Evolutionary conservation across 805 yeast species (phyloP).

Genomic region (Yarrowia phangngaensis): DNA sequence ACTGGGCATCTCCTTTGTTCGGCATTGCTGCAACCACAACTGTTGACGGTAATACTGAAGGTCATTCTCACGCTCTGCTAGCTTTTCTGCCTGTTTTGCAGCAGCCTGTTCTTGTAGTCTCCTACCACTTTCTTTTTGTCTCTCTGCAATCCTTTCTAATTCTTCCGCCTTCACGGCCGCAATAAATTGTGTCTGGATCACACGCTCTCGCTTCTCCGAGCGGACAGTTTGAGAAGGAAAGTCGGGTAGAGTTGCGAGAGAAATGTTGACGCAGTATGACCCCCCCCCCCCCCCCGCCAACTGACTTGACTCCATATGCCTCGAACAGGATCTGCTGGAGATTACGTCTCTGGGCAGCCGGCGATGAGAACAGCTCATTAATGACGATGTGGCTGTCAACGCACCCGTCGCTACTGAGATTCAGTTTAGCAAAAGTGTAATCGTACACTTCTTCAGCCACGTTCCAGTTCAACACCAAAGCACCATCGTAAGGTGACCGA

Average conservation of each 20-base stretch:
- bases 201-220: constrained; percentile 66
- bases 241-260: constrained; percentile 69
- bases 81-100: constrained; percentile 72
- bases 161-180: constrained; percentile 63
- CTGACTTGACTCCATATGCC: constrained; percentile 68
- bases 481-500: constrained; percentile 81
- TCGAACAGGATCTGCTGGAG: constrained; percentile 85
- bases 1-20: no score
- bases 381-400: constrained; percentile 77
- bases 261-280: constrained; percentile 63
- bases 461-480: constrained; percentile 89
- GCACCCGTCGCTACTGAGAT: constrained; percentile 52
- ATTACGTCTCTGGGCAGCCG: constrained; percentile 63
- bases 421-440: constrained; percentile 74
- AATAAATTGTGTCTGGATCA: constrained; percentile 76
- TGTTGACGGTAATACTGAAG: constrained; percentile 58
- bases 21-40: no score
- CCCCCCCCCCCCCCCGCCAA: constrained; percentile 77
- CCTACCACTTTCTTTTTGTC: constrained; percentile 86
- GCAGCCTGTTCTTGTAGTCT: constrained; percentile 92
- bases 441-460: constrained; percentile 76
- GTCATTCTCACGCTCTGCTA: constrained; percentile 77
- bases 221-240: constrained; percentile 71
- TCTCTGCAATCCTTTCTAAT: constrained; percentile 62
- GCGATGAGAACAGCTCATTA: constrained; percentile 72